A percentile compares a stretch with the other conserved stretches of the same genome.
phyloP scores from a whole-genome alignment of 2,329 filamentous ascomycete genomes.

The Tolypocladium sp. region DNA sequence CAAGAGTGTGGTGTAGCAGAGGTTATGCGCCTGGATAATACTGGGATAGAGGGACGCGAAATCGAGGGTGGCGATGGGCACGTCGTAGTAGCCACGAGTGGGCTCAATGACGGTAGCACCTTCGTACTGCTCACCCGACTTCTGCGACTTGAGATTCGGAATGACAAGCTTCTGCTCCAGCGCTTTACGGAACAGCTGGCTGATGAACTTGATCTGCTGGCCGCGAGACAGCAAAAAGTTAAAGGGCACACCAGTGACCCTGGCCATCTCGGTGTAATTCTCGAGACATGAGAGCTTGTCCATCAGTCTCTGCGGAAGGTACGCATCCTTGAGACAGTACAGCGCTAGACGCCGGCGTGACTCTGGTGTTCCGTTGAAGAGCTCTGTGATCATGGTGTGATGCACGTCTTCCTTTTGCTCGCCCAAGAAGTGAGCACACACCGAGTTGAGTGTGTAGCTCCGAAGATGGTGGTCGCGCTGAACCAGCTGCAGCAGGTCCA shows the following conservation, averaged over 20 bases:
- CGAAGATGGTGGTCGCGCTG: conserved; percentile 91
- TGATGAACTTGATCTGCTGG: conserved; percentile 96
- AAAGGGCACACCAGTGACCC: conserved; percentile 97
- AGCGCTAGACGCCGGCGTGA: conserved; percentile 83
- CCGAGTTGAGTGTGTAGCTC: conserved; percentile 96
- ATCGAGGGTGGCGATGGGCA: conserved; percentile 93
- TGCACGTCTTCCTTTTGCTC: conserved; percentile 99
- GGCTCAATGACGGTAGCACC: conserved; percentile 98
- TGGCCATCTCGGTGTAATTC: conserved; percentile 99
- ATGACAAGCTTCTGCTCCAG: conserved; percentile 90
- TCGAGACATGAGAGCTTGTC: conserved; percentile 98
- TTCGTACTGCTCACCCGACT: conserved; percentile 83
- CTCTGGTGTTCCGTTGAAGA: conserved; percentile 94
- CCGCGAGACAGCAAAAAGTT: conserved; percentile 86
- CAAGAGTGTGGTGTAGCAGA: conserved; percentile 92
- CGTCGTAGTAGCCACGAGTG: conserved; percentile 84
- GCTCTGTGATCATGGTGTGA: conserved; percentile 96
- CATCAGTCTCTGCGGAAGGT: conserved; percentile 86
- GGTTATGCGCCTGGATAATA: conserved; percentile 97
- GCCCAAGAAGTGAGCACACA: conserved; percentile 86
- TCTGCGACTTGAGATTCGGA: conserved; percentile 68
- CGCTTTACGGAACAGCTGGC: conserved; percentile 92
- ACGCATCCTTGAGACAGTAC: conserved; percentile 97
- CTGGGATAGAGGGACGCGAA: conserved; percentile 97
- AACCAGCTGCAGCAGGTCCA: conserved; percentile 89